Conservation (phyloP, 2,329 filamentous ascomycete species). For the Exserohilum turcica region DNA sequence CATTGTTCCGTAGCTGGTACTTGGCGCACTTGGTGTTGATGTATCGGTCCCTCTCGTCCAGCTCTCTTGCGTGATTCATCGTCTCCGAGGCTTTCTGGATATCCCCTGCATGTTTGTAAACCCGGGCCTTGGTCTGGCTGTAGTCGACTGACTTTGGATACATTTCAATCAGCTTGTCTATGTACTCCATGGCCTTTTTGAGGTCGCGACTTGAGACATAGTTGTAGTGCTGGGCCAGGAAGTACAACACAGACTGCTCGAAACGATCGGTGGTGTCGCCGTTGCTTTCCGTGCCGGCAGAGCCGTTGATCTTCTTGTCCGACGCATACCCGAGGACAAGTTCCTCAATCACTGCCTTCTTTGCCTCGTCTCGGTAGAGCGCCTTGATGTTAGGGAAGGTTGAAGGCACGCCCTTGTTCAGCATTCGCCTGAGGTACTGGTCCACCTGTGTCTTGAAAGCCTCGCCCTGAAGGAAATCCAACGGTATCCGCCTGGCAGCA, state of each 20-base stretch:
- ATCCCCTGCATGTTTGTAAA: conserved; percentile 89
- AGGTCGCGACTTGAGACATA: conserved; percentile 87
- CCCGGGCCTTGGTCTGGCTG: conserved; percentile 91
- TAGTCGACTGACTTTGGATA: conserved; percentile 85
- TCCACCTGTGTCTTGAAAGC: conserved; percentile 80
- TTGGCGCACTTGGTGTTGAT: conserved; percentile 99
- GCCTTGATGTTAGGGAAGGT: conserved; percentile 97
- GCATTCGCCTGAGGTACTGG: conserved; percentile 79
- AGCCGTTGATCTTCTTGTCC: conserved; percentile 59
- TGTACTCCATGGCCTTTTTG: conserved; percentile 76
- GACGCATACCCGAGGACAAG: conserved; percentile 80
- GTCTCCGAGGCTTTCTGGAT: conserved; percentile 76
- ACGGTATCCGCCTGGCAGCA: conserved; percentile 80
- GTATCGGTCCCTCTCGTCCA: conserved; percentile 91
- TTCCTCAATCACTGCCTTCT: conserved; percentile 75
- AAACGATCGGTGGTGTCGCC: conserved; percentile 64
- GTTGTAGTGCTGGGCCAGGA: conserved; percentile 96
- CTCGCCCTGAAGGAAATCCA: conserved; percentile 84
- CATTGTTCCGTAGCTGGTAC: conserved; percentile 90
- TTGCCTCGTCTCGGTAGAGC: conserved; percentile 77
- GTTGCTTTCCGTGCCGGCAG: conserved; percentile 55
- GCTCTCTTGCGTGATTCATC: conserved; percentile 84
- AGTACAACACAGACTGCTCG: conserved; percentile 82
- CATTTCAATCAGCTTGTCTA: conserved; percentile 81
- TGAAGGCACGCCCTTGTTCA: conserved; percentile 91